Percentiles rank a stretch among this genome's conserved stretches.
phyloP scores from a whole-genome alignment of 805 yeast species.

The Wickerhamiella bombiphila region DNA sequence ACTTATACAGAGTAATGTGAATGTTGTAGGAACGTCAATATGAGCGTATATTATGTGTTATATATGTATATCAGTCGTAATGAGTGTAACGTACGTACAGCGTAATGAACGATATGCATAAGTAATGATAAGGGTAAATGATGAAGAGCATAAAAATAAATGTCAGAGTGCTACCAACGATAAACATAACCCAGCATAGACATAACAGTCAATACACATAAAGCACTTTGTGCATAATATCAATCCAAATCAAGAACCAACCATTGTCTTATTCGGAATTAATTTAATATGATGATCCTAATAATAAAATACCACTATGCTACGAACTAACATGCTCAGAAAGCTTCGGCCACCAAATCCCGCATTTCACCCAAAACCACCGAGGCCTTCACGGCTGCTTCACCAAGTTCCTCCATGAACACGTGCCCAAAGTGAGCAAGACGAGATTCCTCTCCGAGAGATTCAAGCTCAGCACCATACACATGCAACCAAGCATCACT shows the following conservation, averaged over 20 bases:
- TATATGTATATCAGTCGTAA: background rate
- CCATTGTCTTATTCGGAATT: background rate
- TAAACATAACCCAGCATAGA: background rate
- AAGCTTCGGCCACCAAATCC: background rate
- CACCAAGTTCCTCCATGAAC: background rate
- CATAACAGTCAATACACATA: too few relatives aligned
- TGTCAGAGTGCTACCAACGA: background rate
- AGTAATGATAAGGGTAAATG: too few relatives aligned
- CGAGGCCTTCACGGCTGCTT: constrained; percentile 1
- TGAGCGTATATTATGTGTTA: background rate
- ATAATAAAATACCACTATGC: background rate
- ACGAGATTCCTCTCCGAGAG: too few relatives aligned
- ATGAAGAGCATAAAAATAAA: background rate
- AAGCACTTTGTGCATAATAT: background rate
- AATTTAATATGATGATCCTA: background rate
- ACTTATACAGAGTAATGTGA: background rate
- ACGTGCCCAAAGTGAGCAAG: too few relatives aligned
- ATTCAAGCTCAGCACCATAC: too few relatives aligned
- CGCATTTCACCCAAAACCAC: background rate
- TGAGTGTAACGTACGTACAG: background rate
- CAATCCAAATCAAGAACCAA: background rate
- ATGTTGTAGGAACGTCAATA: background rate
- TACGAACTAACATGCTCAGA: background rate
- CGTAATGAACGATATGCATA: background rate
- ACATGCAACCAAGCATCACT: too few relatives aligned